These are phyloP conservation scores for Hibiscus syriacus DNA, from an alignment of 345 rosid species.

Conservation along the genomic window DNA sequence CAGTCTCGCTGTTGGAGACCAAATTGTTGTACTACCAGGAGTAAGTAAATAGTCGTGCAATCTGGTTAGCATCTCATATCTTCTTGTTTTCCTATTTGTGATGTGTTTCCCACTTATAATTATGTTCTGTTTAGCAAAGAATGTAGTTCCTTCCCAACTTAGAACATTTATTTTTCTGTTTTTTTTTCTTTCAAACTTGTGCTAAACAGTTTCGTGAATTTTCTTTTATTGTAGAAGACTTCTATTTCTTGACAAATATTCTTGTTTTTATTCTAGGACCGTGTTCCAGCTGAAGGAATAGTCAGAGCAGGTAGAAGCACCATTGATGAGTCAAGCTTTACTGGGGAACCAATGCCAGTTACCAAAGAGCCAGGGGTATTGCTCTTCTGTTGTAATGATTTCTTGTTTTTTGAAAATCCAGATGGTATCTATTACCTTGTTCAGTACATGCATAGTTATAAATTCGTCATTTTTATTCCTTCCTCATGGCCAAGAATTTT, in stretches of 20 bases:
- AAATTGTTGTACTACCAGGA: slow-evolving; percentile 80
- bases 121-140: not conserved
- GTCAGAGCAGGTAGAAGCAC: slow-evolving; percentile 93
- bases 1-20: slow-evolving; percentile 83
- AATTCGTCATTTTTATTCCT: not conserved
- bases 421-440: not conserved
- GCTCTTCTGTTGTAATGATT: slow-evolving; percentile 14
- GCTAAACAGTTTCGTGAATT: not conserved
- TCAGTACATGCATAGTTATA: not conserved
- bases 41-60: slow-evolving; percentile 45
- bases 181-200: not conserved
- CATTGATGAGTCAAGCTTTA: slow-evolving; percentile 90
- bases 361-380: slow-evolving; percentile 87
- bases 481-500: not conserved
- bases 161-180: not conserved
- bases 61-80: slow-evolving; percentile 8
- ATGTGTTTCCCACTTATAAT: not conserved
- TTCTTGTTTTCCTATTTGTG: slow-evolving; percentile 12
- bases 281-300: slow-evolving; percentile 88
- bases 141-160: not conserved
- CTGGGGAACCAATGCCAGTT: slow-evolving; percentile 96
- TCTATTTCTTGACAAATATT: slow-evolving; percentile 10
- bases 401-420: not conserved
- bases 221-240: not conserved
- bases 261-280: slow-evolving; percentile 49